phyloP scores from a whole-genome alignment of 2,329 filamentous ascomycete species.

The Diatrype stigma region DNA sequence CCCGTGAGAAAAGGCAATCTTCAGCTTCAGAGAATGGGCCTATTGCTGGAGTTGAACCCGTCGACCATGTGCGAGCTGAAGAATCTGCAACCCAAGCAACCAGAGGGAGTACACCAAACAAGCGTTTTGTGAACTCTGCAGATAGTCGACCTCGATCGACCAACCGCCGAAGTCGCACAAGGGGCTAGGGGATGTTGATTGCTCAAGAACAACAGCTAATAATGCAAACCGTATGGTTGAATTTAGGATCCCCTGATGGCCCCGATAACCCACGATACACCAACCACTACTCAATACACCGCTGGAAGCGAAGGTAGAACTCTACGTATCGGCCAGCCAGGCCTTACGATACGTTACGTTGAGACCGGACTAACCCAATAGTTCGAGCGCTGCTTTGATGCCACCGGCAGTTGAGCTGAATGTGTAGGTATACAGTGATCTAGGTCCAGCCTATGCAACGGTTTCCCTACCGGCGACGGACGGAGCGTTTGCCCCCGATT shows the following conservation, averaged over 20 bases:
- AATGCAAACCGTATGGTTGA: not conserved
- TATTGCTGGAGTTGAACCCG: not conserved
- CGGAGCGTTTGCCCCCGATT: not conserved
- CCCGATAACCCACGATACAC: not conserved
- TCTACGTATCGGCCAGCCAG: not conserved
- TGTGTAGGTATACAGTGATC: not conserved
- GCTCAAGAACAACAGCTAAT: not conserved
- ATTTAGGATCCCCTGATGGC: not conserved
- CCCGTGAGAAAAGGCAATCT: constrained; percentile 14
- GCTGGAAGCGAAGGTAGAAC: not conserved
- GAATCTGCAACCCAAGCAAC: not conserved
- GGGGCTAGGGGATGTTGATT: not conserved
- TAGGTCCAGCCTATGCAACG: not conserved
- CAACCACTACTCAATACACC: not conserved
- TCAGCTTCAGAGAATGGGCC: not conserved
- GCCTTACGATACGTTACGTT: not conserved
- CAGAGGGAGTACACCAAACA: not conserved
- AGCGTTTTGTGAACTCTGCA: not conserved
- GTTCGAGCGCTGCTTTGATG: not conserved
- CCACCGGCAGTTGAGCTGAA: not conserved
- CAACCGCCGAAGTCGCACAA: not conserved
- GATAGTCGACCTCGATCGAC: not conserved
- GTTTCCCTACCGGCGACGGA: not conserved
- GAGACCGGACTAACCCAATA: not conserved
- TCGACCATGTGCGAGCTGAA: not conserved